Evolutionary conservation across 1,139 yeast genomes (phyloP), one percentile per base, ranked within the genome.

Genomic region (Geotrichum australiense): DNA sequence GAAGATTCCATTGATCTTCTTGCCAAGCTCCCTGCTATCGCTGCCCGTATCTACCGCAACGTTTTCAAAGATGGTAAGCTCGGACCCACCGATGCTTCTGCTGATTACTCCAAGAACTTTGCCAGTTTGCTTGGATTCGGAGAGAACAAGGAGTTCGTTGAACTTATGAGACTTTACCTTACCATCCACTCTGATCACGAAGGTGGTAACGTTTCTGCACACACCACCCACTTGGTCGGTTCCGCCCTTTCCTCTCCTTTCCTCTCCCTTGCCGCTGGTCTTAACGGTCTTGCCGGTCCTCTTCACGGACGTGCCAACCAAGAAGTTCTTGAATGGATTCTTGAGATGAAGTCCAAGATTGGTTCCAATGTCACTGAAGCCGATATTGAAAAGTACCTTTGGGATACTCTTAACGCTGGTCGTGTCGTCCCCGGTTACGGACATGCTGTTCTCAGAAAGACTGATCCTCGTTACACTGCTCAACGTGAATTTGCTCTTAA

Each of bases 351-450:
- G 56, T 81, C 77, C 68, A 76, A 83, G 64, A 69, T 81, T 55
- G 91, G 93, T 62, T 84, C 82, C 63, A 71, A 73, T 69, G 70
- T 66, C 65, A 74, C 91, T 59, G 78, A 78, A 69, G 82, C 71
- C 62, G 78, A 82, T 65, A 84, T 89, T 60, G 94, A 83, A 71
- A 79, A 83, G 69, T 85, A 85, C 77, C 75, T 89, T 62, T 87
- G 97, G 96, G 85, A 82, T 48, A 81, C 95, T 50, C 76, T 89
- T 61, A 84, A 86, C 69, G 71, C 89, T 52, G 95, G 96, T 61
- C 83, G 96, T 68, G 97, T 89, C 62, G 91, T 89, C 57, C 97
- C 97, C 63, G 97, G 97, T 66, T 89, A 89, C 69, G 96, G 96
- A 58, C 96, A 87, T 67, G 96, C 96, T 53, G 96, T 87, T 53